Conservation (phyloP, 495 filamentous ascomycete species). For the Penicillium pancosmium region DNA sequence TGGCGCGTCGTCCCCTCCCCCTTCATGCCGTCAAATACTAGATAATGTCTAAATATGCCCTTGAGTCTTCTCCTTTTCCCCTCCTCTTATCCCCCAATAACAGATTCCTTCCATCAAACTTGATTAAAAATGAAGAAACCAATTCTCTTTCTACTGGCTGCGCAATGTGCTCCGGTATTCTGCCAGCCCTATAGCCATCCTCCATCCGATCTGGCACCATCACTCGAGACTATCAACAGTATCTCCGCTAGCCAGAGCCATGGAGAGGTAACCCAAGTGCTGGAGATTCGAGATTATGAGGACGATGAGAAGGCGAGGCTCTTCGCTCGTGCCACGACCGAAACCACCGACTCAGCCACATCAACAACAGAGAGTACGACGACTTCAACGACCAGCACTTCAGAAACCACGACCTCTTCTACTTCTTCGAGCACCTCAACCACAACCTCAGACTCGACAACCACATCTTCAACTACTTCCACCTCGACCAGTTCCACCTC, state of each 20-base stretch:
- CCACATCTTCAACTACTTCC: conserved; percentile 4
- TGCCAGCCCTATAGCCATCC: conserved; percentile 6
- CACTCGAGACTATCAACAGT: not conserved
- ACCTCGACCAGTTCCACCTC: conserved; percentile 7
- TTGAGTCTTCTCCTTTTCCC: too few species aligned
- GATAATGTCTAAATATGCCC: not conserved
- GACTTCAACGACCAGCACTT: conserved; percentile 11
- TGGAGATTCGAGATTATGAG: conserved; percentile 4
- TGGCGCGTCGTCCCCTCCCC: not conserved
- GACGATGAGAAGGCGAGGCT: conserved; percentile 5
- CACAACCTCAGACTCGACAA: conserved; percentile 4
- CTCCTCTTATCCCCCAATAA: too few species aligned
- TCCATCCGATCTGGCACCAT: not conserved
- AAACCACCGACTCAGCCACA: conserved; percentile 10
- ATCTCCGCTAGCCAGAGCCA: not conserved
- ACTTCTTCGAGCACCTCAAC: not conserved
- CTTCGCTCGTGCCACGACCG: conserved; percentile 15
- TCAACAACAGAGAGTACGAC: conserved; percentile 11
- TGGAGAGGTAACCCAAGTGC: not conserved
- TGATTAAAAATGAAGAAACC: conserved; percentile 1
- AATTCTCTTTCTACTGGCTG: conserved; percentile 10
- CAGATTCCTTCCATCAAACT: too few species aligned
- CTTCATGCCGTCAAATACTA: not conserved
- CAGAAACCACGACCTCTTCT: conserved; percentile 7
- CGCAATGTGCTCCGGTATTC: not conserved